Evolutionary conservation across 768 basidiomycete species (phyloP).

Genomic region (Kondoa malvinella): DNA sequence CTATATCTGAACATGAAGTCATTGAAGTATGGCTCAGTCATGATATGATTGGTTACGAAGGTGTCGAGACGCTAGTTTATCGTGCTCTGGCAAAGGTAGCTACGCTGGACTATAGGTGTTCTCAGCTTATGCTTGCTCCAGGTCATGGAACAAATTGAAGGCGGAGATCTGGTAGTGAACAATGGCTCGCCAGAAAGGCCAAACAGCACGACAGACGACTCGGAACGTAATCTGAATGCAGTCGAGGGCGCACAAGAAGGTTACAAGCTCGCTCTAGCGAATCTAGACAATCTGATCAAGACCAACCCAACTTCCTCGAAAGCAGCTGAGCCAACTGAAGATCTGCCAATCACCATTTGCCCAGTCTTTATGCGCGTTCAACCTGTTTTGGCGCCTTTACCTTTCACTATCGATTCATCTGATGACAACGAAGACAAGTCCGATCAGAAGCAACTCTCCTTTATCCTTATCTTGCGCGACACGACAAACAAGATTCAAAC

Average conservation of each 20-base stretch:
- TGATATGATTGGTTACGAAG: conserved; percentile 92
- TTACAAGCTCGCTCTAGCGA: conserved; percentile 64
- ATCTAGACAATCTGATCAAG: conserved; percentile 25
- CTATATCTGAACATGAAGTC: conserved; percentile 94
- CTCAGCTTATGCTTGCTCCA: conserved; percentile 28
- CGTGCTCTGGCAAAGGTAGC: conserved; percentile 58
- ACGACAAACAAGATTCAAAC: conserved; percentile 60
- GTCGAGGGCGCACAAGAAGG: conserved; percentile 74
- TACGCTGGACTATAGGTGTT: background rate
- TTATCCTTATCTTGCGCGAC: conserved; percentile 56
- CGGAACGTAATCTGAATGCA: conserved; percentile 53
- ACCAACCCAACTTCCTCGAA: conserved; percentile 17
- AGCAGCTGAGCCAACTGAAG: conserved; percentile 23
- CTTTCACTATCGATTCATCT: conserved; percentile 29
- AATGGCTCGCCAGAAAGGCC: conserved; percentile 52
- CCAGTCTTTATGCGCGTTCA: conserved; percentile 87
- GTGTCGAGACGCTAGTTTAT: conserved; percentile 85
- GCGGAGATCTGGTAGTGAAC: conserved; percentile 77
- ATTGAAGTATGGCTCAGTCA: conserved; percentile 90
- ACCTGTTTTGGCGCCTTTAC: conserved; percentile 49
- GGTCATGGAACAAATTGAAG: conserved; percentile 90
- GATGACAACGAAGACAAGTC: conserved; percentile 24
- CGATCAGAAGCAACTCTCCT: conserved; percentile 43
- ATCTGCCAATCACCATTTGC: conserved; percentile 48
- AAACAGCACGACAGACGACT: conserved; percentile 26